Base-by-base conservation (phyloP, 2,329 filamentous ascomycete species). In the Epichloe glyceriae region DNA sequence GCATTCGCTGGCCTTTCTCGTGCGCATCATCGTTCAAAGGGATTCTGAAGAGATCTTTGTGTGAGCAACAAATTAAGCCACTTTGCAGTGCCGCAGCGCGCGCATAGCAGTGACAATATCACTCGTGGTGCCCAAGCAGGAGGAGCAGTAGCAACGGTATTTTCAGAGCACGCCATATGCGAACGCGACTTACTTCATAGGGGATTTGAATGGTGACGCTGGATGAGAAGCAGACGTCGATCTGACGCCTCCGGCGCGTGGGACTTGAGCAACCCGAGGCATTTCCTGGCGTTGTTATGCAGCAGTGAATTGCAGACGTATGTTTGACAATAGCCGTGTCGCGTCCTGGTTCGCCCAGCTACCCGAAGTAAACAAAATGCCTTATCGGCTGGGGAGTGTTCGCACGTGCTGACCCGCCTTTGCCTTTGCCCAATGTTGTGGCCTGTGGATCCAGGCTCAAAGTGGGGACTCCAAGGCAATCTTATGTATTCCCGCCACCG, bases 11-110 rank as follows among this genome's bases (percentile, higher is more conserved):
- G 46, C 89, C 90, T 68, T 94, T 95, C 71, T 98, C 93, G 60
- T 85, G 82, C 54, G 81, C 83, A 74, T 98, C 93, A 72, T 98
- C 93, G 72, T 97, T 97, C 55, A 98, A 80, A 37, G 93, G 90
- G 53, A 98, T 94, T 66, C 88, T 95, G 43, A 54, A 50, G 57
- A 53, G 46, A 54, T 47, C 1, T 0, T 26, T 26, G 17, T 40
- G 51, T 55, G 43, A 56, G 50, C 33, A 40, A 43, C 4, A 8
- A 19, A 42, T 10, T 15, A 43, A 5, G 22, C 11, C 5, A n/a
- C 11, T n/a, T 15, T 14, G 11, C 7, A 17, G 17, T 45, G 10
- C 22, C 20, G 34, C 33, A 26, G 26, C 22, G 43, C 35, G 26
- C 40, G 19, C 37, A 46, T 22, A 7, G 37, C 37, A 26, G 19